These are phyloP conservation scores for Citrus trifoliata DNA, from an alignment of 345 rosid species.

Conservation along the genomic window DNA sequence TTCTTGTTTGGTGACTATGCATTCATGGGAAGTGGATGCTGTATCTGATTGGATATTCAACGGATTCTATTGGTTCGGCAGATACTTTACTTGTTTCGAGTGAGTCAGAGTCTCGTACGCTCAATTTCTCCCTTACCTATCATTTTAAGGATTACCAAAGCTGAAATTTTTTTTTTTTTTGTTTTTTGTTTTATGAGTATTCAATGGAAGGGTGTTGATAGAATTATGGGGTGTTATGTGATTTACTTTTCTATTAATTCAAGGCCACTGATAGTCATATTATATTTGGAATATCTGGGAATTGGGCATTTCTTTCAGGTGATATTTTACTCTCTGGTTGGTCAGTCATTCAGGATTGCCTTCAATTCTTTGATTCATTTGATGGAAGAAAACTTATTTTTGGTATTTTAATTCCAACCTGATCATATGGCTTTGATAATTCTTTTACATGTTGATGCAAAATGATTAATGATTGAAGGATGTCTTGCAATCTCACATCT, in stretches of 20 bases:
- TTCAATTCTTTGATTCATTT: neutral
- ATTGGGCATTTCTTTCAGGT: neutral
- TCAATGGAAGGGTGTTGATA: neutral
- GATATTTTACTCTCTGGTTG: neutral
- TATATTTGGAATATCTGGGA: constrained; percentile 1
- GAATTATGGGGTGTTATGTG: neutral
- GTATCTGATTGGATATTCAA: constrained; percentile 36
- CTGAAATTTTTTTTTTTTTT: neutral
- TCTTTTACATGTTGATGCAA: neutral
- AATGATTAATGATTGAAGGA: neutral
- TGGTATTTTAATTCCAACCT: neutral
- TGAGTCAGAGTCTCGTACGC: constrained; percentile 9
- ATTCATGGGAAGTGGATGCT: constrained; percentile 27
- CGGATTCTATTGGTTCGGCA: constrained; percentile 37
- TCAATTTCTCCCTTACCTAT: neutral
- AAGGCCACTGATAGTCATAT: neutral
- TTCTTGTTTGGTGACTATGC: constrained; percentile 21
- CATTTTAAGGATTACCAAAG: constrained; percentile 1
- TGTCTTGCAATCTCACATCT: neutral
- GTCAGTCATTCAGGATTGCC: neutral
- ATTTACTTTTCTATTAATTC: neutral
- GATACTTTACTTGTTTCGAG: constrained; percentile 33
- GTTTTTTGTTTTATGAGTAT: neutral
- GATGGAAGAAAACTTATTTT: neutral
- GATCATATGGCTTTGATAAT: constrained; percentile 4